Percentiles rank a stretch among this genome's conserved stretches.
Conservation (phyloP, 2,329 filamentous ascomycete genomes). For the Neocucurbitaria cava region DNA sequence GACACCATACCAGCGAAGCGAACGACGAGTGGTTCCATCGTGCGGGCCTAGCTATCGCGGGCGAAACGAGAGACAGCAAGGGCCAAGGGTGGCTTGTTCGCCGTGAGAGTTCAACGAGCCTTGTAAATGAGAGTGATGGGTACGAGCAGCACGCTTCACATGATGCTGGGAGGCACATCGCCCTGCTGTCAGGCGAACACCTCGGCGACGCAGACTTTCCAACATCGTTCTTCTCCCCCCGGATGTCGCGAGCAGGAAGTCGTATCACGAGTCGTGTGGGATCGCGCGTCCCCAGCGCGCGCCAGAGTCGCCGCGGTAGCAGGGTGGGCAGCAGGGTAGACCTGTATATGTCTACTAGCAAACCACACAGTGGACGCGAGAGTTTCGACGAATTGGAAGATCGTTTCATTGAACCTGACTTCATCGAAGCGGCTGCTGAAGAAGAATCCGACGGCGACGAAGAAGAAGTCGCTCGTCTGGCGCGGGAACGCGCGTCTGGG, state of each 20-base stretch:
- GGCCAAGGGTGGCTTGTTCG: constrained; percentile 68
- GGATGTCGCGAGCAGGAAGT: constrained; percentile 41
- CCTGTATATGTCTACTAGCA: constrained; percentile 42
- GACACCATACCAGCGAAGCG: constrained; percentile 41
- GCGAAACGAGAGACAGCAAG: constrained; percentile 65
- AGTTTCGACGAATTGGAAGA: constrained; percentile 42
- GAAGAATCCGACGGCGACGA: constrained; percentile 57
- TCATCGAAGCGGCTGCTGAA: constrained; percentile 56
- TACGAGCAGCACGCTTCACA: constrained; percentile 38
- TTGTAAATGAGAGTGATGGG: constrained; percentile 52
- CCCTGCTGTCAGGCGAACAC: constrained; percentile 43
- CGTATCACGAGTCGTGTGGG: constrained; percentile 46
- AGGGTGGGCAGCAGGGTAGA: constrained; percentile 47
- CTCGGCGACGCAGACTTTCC: constrained; percentile 43
- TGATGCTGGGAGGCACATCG: constrained; percentile 31
- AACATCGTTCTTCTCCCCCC: constrained; percentile 38
- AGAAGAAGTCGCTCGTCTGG: constrained; percentile 60
- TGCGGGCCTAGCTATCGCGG: constrained; percentile 63
- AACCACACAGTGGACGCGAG: constrained; percentile 28
- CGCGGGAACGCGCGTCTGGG: constrained; percentile 60
- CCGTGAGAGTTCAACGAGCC: constrained; percentile 62
- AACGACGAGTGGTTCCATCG: constrained; percentile 66
- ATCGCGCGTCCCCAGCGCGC: constrained; percentile 49
- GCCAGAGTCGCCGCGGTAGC: constrained; percentile 44
- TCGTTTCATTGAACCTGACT: constrained; percentile 54